Percentiles rank a stretch among this genome's conserved stretches.
phyloP scores from a whole-genome alignment of 805 yeast species.

The Cyberlindnera americana region DNA sequence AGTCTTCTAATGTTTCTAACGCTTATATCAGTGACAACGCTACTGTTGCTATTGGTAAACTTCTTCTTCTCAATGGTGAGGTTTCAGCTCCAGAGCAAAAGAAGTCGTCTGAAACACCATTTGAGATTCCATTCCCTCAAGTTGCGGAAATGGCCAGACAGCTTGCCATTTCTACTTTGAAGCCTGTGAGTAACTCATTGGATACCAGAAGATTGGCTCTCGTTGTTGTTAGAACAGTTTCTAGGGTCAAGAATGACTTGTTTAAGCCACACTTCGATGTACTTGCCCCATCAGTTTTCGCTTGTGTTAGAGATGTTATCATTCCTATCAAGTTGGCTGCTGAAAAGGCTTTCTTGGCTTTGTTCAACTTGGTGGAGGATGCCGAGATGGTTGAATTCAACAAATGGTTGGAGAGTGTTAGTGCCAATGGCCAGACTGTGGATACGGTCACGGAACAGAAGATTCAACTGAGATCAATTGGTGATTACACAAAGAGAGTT shows the following conservation, averaged over 20 bases:
- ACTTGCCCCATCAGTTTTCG: slow-evolving; percentile 70
- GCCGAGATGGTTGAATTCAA: slow-evolving; percentile 49
- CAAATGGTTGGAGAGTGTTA: slow-evolving; percentile 54
- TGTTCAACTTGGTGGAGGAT: slow-evolving; percentile 72
- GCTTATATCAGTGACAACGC: slow-evolving; percentile 71
- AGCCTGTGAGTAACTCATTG: slow-evolving; percentile 56
- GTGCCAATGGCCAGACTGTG: slow-evolving; percentile 33
- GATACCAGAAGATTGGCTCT: slow-evolving; percentile 81
- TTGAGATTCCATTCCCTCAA: slow-evolving; percentile 42
- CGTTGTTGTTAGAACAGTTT: slow-evolving; percentile 70
- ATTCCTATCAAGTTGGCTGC: slow-evolving; percentile 94
- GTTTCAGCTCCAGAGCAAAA: slow-evolving; percentile 33
- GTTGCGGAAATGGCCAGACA: slow-evolving; percentile 43
- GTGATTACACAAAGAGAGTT: slow-evolving; percentile 88
- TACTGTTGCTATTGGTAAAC: slow-evolving; percentile 76
- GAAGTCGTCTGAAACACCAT: slow-evolving; percentile 27
- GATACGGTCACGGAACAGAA: slow-evolving; percentile 44
- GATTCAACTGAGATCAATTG: slow-evolving; percentile 67
- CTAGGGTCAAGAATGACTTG: slow-evolving; percentile 54
- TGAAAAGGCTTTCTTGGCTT: slow-evolving; percentile 77
- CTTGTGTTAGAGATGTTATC: slow-evolving; percentile 79
- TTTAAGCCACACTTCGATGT: slow-evolving; percentile 51
- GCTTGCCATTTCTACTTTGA: slow-evolving; percentile 44
- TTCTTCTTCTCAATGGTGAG: slow-evolving; percentile 52
- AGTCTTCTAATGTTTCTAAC: slow-evolving; percentile 38